Conservation (phyloP, 169 alveolate genomes). For the Babesia bigemina region DNA sequence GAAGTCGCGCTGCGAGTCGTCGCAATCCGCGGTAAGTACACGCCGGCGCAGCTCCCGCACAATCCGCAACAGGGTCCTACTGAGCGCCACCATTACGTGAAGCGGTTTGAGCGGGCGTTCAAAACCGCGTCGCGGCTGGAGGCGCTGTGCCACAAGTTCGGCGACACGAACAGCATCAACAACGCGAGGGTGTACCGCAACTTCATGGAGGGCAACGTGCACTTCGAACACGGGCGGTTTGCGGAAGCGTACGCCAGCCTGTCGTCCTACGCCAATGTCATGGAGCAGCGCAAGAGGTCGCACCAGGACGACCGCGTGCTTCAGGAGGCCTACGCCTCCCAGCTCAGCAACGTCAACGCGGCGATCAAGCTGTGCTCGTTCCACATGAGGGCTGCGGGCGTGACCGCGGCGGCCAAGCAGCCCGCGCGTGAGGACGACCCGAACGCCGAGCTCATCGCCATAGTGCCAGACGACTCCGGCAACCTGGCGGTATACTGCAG, state of each 20-base stretch:
- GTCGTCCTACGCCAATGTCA: constrained; percentile 51
- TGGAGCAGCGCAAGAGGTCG: constrained; percentile 56
- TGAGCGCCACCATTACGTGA: constrained; percentile 47
- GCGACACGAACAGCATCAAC: constrained; percentile 41
- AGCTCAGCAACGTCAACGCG: constrained; percentile 54
- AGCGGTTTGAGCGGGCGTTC: constrained; percentile 58
- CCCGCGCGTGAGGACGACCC: constrained; percentile 39
- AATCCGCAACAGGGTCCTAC: constrained; percentile 16
- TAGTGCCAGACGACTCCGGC: constrained; percentile 23
- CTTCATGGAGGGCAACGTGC: constrained; percentile 60
- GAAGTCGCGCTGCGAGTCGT: constrained; percentile 61
- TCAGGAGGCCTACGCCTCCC: constrained; percentile 54
- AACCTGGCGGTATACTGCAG: constrained; percentile 42
- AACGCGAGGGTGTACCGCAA: constrained; percentile 61
- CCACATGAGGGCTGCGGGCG: constrained; percentile 63
- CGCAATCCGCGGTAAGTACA: constrained; percentile 36
- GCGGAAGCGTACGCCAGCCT: constrained; percentile 47
- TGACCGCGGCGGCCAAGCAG: constrained; percentile 6
- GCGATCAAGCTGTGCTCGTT: constrained; percentile 61
- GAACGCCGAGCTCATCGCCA: constrained; percentile 49
- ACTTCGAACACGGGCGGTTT: constrained; percentile 45
- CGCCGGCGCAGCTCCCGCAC: not conserved
- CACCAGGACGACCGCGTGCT: constrained; percentile 11
- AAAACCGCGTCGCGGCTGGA: constrained; percentile 28
- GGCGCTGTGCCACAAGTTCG: constrained; percentile 42